Evolutionary conservation across 208 protist genomes (phyloP).

Genomic region (Acanthamoeba sp.): DNA sequence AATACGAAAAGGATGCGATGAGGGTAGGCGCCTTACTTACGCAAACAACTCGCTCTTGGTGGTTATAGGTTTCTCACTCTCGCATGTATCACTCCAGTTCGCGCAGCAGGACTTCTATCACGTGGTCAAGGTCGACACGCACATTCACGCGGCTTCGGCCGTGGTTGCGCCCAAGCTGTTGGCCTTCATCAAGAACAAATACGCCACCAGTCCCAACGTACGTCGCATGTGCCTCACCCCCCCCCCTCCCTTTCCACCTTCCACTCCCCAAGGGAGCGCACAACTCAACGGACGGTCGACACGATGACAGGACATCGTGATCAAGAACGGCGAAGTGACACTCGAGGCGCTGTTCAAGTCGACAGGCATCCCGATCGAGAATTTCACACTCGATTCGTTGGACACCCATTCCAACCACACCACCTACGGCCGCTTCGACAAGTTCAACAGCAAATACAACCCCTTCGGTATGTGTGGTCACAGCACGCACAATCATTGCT

Average conservation of each 20-base stretch:
- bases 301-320: constrained; percentile 96
- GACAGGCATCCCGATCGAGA: constrained; percentile 85
- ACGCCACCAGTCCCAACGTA: constrained; percentile 88
- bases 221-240: background rate
- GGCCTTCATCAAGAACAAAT: constrained; percentile 95
- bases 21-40: background rate
- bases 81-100: background rate
- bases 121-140: constrained; percentile 97
- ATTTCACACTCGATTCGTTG: constrained; percentile 97
- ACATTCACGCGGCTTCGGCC: constrained; percentile 97
- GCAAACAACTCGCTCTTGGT: constrained; percentile 36
- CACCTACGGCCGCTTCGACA: constrained; percentile 98
- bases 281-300: too few relatives aligned
- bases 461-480: constrained; percentile 82
- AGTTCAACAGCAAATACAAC: constrained; percentile 99
- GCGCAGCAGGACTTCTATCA: constrained; percentile 96
- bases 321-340: constrained; percentile 88
- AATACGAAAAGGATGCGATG: constrained; percentile 85
- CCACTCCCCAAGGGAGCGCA: too few relatives aligned
- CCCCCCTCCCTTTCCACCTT: background rate
- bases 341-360: constrained; percentile 87
- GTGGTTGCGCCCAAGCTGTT: constrained; percentile 96
- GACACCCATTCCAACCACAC: constrained; percentile 92
- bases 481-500: background rate
- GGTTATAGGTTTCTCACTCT: background rate